A percentile compares a stretch with the other conserved stretches of the same genome.
Evolutionary conservation across 192 early-diverging fungal genomes (phyloP).

Genomic region (Rhizophagus sp.): DNA sequence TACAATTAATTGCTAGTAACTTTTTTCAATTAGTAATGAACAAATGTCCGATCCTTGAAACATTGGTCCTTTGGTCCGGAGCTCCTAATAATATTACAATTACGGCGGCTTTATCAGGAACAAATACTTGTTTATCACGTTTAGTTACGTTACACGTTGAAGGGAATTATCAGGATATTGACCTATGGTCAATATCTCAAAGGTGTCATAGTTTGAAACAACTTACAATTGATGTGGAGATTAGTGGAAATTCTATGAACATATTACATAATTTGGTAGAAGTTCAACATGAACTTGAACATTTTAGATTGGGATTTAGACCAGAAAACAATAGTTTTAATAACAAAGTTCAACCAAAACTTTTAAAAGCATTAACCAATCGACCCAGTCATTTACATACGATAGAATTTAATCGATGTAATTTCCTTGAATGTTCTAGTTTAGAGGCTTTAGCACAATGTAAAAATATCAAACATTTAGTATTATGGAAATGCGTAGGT

Average conservation of each 20-base stretch:
- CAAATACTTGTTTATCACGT: background rate
- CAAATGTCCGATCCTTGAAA: background rate
- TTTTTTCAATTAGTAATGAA: background rate
- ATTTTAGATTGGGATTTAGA: background rate
- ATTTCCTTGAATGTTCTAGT: background rate
- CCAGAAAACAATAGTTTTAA: background rate
- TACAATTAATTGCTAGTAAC: background rate
- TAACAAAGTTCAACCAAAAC: background rate
- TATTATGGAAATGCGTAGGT: slow-evolving; percentile 6
- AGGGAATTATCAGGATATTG: slow-evolving; percentile 9
- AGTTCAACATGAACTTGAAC: background rate
- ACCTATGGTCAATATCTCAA: slow-evolving; percentile 5
- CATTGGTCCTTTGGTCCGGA: background rate
- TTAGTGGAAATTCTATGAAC: background rate
- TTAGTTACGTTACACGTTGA: background rate
- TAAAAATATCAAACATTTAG: background rate
- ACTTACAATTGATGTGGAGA: background rate
- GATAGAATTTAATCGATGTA: slow-evolving; percentile 12
- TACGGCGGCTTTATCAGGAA: background rate
- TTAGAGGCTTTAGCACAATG: background rate
- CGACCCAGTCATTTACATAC: background rate
- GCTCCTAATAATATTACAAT: background rate
- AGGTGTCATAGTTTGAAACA: background rate
- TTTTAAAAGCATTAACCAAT: background rate
- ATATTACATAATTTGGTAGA: background rate